Evolutionary conservation across 768 basidiomycete species (phyloP).

Genomic region (Boletus fagicola): DNA sequence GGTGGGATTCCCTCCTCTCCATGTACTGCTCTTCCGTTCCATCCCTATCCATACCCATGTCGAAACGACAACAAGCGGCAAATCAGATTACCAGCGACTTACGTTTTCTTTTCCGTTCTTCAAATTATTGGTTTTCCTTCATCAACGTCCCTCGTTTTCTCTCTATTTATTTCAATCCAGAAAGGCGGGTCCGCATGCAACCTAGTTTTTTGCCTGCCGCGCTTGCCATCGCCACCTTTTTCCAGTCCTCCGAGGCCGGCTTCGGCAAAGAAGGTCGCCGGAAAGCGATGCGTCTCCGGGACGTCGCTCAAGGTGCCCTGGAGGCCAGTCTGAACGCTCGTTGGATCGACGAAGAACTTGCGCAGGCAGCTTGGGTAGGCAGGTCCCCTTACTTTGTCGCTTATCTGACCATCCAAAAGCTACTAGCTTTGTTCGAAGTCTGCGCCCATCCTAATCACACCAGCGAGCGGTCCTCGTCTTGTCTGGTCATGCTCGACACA

Average conservation of each 20-base stretch:
- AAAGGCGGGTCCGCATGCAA: constrained; percentile 54
- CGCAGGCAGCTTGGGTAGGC: constrained; percentile 74
- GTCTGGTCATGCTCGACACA: constrained; percentile 62
- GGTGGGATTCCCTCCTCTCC: constrained; percentile 73
- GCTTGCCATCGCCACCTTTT: constrained; percentile 65
- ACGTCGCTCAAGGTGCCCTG: constrained; percentile 66
- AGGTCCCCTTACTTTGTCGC: background rate
- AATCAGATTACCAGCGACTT: constrained; percentile 53
- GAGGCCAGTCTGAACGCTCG: constrained; percentile 69
- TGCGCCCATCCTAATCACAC: constrained; percentile 66
- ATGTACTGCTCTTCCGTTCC: constrained; percentile 45
- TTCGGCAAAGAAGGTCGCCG: constrained; percentile 49
- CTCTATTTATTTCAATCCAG: constrained; percentile 54
- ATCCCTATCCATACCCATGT: constrained; percentile 35
- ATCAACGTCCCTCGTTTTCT: constrained; percentile 72
- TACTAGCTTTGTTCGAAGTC: constrained; percentile 70
- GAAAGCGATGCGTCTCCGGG: constrained; percentile 57
- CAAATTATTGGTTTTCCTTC: constrained; percentile 74
- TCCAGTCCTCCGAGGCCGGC: constrained; percentile 65
- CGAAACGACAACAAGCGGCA: constrained; percentile 47
- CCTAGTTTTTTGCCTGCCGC: constrained; percentile 63
- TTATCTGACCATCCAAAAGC: constrained; percentile 36
- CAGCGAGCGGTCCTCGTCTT: constrained; percentile 50
- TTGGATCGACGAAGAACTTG: constrained; percentile 72
- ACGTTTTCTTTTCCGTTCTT: constrained; percentile 59